Percentiles rank a stretch among this genome's conserved stretches.
Evolutionary conservation across 805 yeast species (phyloP).

Genomic region (Starmerella apicola): DNA sequence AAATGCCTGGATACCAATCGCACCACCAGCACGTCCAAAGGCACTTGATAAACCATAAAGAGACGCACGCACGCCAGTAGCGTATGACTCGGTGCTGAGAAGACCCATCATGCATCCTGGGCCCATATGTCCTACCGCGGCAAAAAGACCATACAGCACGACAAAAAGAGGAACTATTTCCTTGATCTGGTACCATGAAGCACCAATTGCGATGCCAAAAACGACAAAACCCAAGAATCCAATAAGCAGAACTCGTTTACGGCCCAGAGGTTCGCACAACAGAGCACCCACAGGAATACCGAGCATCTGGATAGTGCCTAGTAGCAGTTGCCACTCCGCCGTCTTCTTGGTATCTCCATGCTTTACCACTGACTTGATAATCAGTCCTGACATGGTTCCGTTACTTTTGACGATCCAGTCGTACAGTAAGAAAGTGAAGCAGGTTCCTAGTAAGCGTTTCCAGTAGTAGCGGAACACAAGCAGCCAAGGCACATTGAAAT

Average conservation of each 20-base stretch:
- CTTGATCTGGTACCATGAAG: constrained; percentile 41
- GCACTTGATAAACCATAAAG: constrained; percentile 67
- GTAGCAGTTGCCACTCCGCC: constrained; percentile 61
- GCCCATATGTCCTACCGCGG: constrained; percentile 58
- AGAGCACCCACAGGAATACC: constrained; percentile 62
- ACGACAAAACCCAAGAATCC: constrained; percentile 62
- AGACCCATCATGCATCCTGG: constrained; percentile 71
- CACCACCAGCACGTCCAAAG: constrained; percentile 76
- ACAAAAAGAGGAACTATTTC: constrained; percentile 53
- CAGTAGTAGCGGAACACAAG: constrained; percentile 56
- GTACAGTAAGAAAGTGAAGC: constrained; percentile 66
- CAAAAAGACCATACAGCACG: constrained; percentile 61
- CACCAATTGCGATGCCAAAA: constrained; percentile 34
- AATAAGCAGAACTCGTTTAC: constrained; percentile 57
- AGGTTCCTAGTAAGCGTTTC: constrained; percentile 57
- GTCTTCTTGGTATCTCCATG: constrained; percentile 36
- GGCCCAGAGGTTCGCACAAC: constrained; percentile 51
- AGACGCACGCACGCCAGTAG: constrained; percentile 69
- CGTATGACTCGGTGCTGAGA: constrained; percentile 52
- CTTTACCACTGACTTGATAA: constrained; percentile 40
- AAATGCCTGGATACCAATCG: constrained; percentile 61
- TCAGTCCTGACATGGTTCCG: constrained; percentile 54
- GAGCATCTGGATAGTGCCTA: constrained; percentile 53
- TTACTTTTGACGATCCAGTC: constrained; percentile 75
- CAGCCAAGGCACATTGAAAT: constrained; percentile 41